A percentile compares a stretch with the other conserved stretches of the same genome.
Evolutionary conservation across 345 rosid species (phyloP).

Genomic region (Eucalyptus curtisii): DNA sequence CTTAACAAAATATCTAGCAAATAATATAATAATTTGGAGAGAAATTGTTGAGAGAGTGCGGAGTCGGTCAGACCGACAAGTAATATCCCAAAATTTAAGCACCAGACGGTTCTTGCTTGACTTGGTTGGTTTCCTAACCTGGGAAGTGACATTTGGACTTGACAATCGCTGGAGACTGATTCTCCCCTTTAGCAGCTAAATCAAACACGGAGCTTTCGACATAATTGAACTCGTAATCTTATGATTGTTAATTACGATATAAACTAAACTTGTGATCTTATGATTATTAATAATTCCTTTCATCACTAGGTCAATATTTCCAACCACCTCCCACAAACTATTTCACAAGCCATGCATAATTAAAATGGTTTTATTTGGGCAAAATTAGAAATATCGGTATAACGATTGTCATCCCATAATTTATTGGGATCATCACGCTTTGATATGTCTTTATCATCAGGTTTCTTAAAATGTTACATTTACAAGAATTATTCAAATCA

Average conservation of each 20-base stretch:
- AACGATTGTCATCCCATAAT: not conserved
- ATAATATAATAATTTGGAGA: not conserved
- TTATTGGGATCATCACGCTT: not conserved
- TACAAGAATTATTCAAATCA: not conserved
- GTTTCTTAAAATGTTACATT: not conserved
- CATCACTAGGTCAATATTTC: not conserved
- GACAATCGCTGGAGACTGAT: not conserved
- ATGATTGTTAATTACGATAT: not conserved
- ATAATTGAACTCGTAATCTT: not conserved
- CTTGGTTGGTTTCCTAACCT: not conserved
- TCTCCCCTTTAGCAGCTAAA: not conserved
- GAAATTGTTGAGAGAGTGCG: not conserved
- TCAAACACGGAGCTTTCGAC: not conserved
- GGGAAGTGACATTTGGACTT: not conserved
- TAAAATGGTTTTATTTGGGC: not conserved
- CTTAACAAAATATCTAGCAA: not conserved
- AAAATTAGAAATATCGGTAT: not conserved
- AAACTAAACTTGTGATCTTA: not conserved
- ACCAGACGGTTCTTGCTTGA: not conserved
- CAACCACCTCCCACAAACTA: not conserved
- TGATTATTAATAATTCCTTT: not conserved
- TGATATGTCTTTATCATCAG: not conserved
- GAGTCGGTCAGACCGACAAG: not conserved
- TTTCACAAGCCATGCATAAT: not conserved
- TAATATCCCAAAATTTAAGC: not conserved